phyloP scores from a whole-genome alignment of 129 eudicot genomes.

The Artemisia tridentata region DNA sequence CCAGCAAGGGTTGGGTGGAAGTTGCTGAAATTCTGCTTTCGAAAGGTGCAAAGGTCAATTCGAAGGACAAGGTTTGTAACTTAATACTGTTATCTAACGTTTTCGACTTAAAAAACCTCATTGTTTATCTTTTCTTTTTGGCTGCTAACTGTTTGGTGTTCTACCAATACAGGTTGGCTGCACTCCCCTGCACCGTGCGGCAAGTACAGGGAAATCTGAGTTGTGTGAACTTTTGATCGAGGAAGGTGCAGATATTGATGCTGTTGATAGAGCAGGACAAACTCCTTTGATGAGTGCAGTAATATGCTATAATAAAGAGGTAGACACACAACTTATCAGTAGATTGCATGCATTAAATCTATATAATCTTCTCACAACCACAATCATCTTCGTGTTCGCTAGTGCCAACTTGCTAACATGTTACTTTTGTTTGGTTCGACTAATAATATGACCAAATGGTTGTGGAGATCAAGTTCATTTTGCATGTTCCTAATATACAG shows the following conservation, averaged over 20 bases:
- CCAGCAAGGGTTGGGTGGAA: constrained; percentile 90
- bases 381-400: background rate
- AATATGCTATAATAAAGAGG: constrained; percentile 68
- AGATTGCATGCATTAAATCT: constrained; percentile 7
- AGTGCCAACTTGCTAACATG: background rate
- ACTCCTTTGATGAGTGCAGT: constrained; percentile 93
- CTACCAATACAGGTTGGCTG: constrained; percentile 61
- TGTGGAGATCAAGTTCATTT: background rate
- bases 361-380: background rate
- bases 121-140: background rate
- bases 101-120: background rate
- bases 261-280: constrained; percentile 81
- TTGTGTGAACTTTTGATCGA: constrained; percentile 81
- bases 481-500: background rate
- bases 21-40: constrained; percentile 77
- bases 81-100: background rate
- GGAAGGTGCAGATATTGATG: constrained; percentile 96
- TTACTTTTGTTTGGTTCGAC: background rate
- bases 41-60: constrained; percentile 69
- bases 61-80: constrained; percentile 75
- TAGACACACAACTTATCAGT: constrained; percentile 24
- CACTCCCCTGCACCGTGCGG: constrained; percentile 99
- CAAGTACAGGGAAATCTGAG: constrained; percentile 83
- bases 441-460: too few species aligned
- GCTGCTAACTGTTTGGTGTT: constrained; percentile 1